Conservation (phyloP, 2,329 filamentous ascomycete species). For the Beauveria asiatica region DNA sequence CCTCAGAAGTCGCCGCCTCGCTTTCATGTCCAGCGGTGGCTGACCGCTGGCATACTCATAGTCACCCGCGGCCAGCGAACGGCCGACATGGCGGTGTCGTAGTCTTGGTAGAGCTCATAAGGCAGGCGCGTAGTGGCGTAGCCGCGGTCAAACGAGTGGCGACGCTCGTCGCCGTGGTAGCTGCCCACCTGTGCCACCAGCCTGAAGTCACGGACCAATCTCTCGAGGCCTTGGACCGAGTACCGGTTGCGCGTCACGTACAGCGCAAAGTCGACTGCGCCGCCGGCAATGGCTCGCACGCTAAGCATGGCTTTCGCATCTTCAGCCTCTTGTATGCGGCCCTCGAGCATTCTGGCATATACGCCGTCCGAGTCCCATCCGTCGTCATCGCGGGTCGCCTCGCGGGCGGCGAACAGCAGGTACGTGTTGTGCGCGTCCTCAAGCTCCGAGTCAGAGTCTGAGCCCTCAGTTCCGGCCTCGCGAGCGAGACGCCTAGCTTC, state of each 20-base stretch:
- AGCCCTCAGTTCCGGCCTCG: neutral
- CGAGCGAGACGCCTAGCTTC: neutral
- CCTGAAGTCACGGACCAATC: no score
- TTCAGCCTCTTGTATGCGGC: no score
- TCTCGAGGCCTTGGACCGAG: no score
- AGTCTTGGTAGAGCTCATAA: neutral
- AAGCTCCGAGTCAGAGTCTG: neutral
- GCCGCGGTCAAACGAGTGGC: neutral
- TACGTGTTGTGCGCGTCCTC: neutral
- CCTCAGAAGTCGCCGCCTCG: no score
- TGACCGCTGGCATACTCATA: no score
- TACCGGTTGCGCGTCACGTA: neutral
- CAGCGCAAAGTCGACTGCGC: conserved; percentile 7
- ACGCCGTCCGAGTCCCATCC: no score
- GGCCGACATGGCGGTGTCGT: neutral
- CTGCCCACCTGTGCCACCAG: neutral
- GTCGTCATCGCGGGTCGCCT: neutral
- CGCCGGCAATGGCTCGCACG: neutral
- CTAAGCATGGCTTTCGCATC: fast-evolving
- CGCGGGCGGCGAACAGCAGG: no score
- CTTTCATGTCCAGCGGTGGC: no score
- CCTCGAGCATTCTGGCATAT: neutral
- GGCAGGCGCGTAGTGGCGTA: neutral
- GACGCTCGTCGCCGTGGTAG: neutral
- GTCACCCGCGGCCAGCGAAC: no score